Percentiles rank a stretch among this genome's conserved stretches.
These are phyloP conservation scores for Hansfordia pulvinata DNA, from an alignment of 2,329 filamentous ascomycete species.

Conservation along the genomic window DNA sequence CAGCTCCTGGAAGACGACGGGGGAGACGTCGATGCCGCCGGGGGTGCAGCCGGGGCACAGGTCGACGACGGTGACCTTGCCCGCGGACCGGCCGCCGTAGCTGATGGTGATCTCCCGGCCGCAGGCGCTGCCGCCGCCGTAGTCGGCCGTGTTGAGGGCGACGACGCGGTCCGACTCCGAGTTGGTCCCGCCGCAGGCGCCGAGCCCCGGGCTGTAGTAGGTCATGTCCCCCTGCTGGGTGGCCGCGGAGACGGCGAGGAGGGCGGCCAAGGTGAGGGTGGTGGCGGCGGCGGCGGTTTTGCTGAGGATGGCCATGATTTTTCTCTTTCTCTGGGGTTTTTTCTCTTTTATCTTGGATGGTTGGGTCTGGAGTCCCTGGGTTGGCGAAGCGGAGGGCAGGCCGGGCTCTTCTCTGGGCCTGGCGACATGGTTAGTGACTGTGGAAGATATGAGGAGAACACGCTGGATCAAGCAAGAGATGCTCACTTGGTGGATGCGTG, in stretches of 20 bases:
- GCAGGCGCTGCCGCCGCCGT: conserved; percentile 49
- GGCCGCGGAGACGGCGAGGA: not conserved
- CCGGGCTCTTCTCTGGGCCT: too few species aligned
- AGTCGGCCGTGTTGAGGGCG: conserved; percentile 44
- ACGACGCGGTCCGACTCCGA: conserved; percentile 39
- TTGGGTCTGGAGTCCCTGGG: too few species aligned
- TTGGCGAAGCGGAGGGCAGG: too few species aligned
- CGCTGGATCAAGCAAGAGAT: too few species aligned
- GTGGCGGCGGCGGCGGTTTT: too few species aligned
- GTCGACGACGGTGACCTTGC: conserved; percentile 47
- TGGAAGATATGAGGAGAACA: too few species aligned
- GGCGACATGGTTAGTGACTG: too few species aligned
- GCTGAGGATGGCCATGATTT: too few species aligned
- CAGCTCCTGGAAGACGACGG: conserved; percentile 20
- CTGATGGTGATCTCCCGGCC: conserved; percentile 42
- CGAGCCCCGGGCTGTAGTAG: conserved; percentile 45
- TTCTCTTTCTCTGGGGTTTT: too few species aligned
- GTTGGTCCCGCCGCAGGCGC: conserved; percentile 45
- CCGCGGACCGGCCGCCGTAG: conserved; percentile 34
- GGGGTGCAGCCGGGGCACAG: conserved; percentile 28
- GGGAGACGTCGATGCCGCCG: conserved; percentile 29
- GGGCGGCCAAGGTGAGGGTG: not conserved
- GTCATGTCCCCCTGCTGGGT: conserved; percentile 47
- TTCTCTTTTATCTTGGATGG: too few species aligned
- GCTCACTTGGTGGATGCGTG: too few species aligned